Conservation (phyloP, 75 land plant species). For the Isoetes taiwanensis region DNA sequence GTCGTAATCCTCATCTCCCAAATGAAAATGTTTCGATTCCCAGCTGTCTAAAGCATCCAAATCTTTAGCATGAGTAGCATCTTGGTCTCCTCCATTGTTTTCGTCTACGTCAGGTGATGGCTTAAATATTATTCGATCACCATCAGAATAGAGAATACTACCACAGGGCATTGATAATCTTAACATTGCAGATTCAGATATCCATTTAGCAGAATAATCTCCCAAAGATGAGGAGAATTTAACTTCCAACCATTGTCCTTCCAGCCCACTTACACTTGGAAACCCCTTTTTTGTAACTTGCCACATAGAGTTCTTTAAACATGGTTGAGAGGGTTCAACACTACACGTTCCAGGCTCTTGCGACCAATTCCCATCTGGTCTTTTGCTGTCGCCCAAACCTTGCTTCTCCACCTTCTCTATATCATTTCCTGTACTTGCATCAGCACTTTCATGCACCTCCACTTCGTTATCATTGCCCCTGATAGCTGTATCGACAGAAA, state of each 20-base stretch:
- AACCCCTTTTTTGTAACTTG: conserved; percentile 1
- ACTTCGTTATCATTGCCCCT: conserved; percentile 5
- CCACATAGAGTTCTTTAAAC: background rate
- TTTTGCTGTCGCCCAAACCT: background rate
- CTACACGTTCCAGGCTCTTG: background rate
- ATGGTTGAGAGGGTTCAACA: too few relatives aligned
- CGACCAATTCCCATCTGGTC: background rate
- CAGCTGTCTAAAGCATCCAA: too few relatives aligned
- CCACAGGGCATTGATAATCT: conserved; percentile 16
- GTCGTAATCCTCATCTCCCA: background rate
- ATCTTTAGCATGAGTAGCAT: too few relatives aligned
- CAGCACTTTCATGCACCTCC: conserved; percentile 12
- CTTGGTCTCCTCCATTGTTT: too few relatives aligned
- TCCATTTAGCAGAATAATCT: conserved; percentile 18
- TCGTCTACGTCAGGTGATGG: conserved; percentile 5
- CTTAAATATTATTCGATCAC: conserved; percentile 9
- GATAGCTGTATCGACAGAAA: background rate
- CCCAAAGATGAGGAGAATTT: conserved; percentile 13
- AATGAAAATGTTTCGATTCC: too few relatives aligned
- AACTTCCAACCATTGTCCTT: conserved; percentile 2
- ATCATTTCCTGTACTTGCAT: background rate
- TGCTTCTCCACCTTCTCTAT: background rate
- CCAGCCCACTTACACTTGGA: background rate
- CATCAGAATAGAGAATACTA: background rate
- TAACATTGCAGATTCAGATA: background rate